phyloP scores from a whole-genome alignment of 1,284 basidiomycete genomes.

The Ustilago cynodontis region DNA sequence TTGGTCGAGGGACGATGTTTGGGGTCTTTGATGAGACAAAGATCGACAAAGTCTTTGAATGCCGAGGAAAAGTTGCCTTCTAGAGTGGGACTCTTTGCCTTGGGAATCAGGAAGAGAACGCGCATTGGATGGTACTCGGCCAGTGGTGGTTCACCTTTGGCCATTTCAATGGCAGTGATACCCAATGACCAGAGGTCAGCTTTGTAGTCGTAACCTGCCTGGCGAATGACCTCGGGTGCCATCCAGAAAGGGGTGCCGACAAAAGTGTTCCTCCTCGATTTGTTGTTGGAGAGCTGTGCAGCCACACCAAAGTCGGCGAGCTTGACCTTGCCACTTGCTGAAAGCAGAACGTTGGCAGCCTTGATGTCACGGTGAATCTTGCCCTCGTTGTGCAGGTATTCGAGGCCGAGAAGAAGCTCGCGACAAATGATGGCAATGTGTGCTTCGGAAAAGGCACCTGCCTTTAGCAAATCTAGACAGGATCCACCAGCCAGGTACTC shows the following conservation, averaged over 20 bases:
- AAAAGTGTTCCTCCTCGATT: slow-evolving; percentile 89
- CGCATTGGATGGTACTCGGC: slow-evolving; percentile 73
- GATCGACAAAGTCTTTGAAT: slow-evolving; percentile 92
- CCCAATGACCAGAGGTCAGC: slow-evolving; percentile 73
- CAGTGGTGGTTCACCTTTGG: slow-evolving; percentile 72
- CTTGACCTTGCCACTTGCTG: slow-evolving; percentile 91
- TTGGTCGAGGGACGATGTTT: slow-evolving; percentile 87
- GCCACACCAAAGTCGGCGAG: slow-evolving; percentile 97
- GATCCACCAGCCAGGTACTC: slow-evolving; percentile 99
- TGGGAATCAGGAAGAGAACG: slow-evolving; percentile 72
- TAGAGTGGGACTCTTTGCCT: slow-evolving; percentile 85
- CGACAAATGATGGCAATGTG: slow-evolving; percentile 95
- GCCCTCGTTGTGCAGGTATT: slow-evolving; percentile 92
- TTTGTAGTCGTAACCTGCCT: slow-evolving; percentile 78
- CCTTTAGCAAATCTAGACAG: slow-evolving; percentile 92
- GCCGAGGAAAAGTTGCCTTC: slow-evolving; percentile 85
- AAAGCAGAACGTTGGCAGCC: slow-evolving; percentile 93
- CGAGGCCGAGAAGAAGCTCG: slow-evolving; percentile 91
- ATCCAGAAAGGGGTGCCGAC: slow-evolving; percentile 95
- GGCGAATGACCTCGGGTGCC: slow-evolving; percentile 96
- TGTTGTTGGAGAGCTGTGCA: slow-evolving; percentile 82
- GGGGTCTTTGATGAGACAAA: slow-evolving; percentile 94
- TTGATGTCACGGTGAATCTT: slow-evolving; percentile 99
- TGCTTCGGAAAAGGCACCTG: slow-evolving; percentile 87
- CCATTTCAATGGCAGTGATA: slow-evolving; percentile 72